Conservation (phyloP, 768 basidiomycete genomes). For the Rhodocollybia butyracea region DNA sequence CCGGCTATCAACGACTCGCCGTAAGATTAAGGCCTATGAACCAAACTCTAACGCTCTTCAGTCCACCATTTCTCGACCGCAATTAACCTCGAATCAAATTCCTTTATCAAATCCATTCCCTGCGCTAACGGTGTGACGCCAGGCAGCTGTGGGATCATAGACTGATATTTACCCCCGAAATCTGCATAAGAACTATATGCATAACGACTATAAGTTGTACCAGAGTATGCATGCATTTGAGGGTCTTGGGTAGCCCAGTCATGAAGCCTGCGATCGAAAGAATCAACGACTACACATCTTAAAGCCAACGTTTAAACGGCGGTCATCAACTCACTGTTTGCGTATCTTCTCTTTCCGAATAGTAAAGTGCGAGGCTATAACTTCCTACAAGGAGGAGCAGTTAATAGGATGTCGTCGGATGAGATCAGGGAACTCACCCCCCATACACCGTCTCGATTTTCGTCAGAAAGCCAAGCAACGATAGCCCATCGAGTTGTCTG, state of each 20-base stretch:
- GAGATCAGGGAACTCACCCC: conserved; percentile 28
- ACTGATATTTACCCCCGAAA: background rate
- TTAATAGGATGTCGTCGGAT: background rate
- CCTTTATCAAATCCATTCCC: conserved; percentile 30
- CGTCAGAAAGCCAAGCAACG: conserved; percentile 47
- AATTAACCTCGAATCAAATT: conserved; percentile 35
- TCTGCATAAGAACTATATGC: no score
- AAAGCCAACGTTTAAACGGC: background rate
- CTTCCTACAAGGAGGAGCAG: conserved; percentile 30
- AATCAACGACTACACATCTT: background rate
- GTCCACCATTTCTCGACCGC: background rate
- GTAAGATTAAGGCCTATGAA: background rate
- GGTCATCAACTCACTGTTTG: conserved; percentile 30
- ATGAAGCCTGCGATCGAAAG: conserved; percentile 23
- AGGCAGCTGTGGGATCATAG: background rate
- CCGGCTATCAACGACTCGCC: background rate
- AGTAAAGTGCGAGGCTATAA: conserved; percentile 47
- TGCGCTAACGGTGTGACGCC: background rate
- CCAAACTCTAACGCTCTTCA: background rate
- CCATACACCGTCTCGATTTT: conserved; percentile 42
- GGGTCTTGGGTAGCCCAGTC: conserved; percentile 30
- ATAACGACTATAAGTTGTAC: no score
- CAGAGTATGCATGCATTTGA: conserved; percentile 21
- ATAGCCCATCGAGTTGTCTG: conserved; percentile 53
- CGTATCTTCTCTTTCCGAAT: conserved; percentile 38